Evolutionary conservation across 1,139 yeast species (phyloP), one percentile per base, ranked within the genome.

Genomic region (Fermentozyma sake): DNA sequence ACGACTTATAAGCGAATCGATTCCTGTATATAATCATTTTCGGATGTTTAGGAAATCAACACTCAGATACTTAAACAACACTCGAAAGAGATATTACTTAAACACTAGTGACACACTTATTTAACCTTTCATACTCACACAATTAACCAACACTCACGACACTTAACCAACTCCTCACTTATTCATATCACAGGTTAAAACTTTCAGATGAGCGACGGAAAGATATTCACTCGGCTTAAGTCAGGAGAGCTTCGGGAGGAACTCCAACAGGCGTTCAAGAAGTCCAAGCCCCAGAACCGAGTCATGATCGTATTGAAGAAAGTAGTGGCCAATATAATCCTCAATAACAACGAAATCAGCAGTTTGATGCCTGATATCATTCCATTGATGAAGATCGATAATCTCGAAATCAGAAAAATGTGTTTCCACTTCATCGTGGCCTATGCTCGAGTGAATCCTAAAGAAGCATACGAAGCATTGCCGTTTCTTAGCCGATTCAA

Each of bases 341-440:
- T 87, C 58, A 87, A 87, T 33, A 86, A 86, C 49, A 69, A 71
- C 38, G 96, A 89, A 46, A 72, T 87, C 74, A 67, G 76, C 7
- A 48, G 62, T 20, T 50, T 89, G 34, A 72, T 80, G 49, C 79
- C 81, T 1, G 94, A 83, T 26, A 71, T 89, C 8, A 50, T 83
- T 6, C 61, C 61, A 18, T 64, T 83, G 31, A 68, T 85, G 65
- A 60, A 68, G 29, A 61, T 72, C 12, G 76, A 74, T 34, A 95
- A 85, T 52, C 50, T 79, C 22, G 95, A 84, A 42, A 68, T 82
- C 31, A 76, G 87, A 44, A 73, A 81, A 39, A 68, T 85, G 64
- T 76, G 79, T 34, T 70, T 72, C 39, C 71, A 73, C 25, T 87
- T 68, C 43, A 51, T 86, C 14, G 58, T 71, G 15, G 70, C 76